phyloP scores from a whole-genome alignment of 805 yeast genomes.

The Wickerhamiella bombiphila region DNA sequence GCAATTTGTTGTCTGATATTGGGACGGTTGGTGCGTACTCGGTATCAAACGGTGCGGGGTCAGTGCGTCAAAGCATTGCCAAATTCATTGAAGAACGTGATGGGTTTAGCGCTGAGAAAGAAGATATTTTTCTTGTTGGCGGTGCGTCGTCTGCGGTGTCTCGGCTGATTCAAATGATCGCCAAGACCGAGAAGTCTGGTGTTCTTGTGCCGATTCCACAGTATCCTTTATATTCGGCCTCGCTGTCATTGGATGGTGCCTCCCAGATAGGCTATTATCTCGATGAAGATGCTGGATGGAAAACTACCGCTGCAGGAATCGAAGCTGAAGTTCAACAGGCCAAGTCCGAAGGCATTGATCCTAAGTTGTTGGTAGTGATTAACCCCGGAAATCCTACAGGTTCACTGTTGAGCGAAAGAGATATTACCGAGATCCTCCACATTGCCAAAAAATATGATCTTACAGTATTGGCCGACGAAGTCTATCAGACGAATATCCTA shows the following conservation, averaged over 20 bases:
- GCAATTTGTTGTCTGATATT: conserved; percentile 39
- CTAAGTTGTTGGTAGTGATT: conserved; percentile 77
- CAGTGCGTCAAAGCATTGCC: conserved; percentile 66
- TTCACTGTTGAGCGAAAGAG: conserved; percentile 48
- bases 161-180: conserved; percentile 54
- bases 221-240: conserved; percentile 94
- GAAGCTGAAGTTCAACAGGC: conserved; percentile 38
- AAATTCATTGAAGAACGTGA: conserved; percentile 68
- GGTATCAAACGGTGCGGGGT: conserved; percentile 72
- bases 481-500: conserved; percentile 86
- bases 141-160: conserved; percentile 96
- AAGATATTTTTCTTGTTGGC: conserved; percentile 68
- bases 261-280: conserved; percentile 75
- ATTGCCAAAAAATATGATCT: conserved; percentile 77
- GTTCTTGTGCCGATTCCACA: conserved; percentile 93
- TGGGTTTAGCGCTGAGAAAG: conserved; percentile 50
- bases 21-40: conserved; percentile 94
- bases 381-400: conserved; percentile 99
- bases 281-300: conserved; percentile 73
- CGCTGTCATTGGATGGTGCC: conserved; percentile 70
- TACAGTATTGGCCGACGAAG: conserved; percentile 92
- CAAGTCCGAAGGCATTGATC: conserved; percentile 36
- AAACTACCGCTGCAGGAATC: conserved; percentile 56
- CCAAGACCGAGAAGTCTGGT: conserved; percentile 49
- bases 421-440: conserved; percentile 55